Base-by-base conservation (phyloP, 257 asterid genomes). In the Cordia subcordata region DNA sequence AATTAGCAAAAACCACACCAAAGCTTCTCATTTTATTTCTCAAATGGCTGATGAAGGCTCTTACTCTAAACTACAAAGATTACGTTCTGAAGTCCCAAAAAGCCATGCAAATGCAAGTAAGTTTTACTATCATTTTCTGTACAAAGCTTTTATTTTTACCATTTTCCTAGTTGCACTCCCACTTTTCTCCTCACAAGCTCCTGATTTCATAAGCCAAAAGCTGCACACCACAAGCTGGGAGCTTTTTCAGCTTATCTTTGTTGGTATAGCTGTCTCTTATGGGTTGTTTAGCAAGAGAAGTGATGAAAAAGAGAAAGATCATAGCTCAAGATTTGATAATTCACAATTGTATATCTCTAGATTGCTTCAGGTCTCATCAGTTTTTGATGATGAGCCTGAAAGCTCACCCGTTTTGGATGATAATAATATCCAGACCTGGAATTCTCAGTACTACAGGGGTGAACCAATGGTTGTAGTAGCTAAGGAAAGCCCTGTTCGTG, bases 231-330 rank as follows among this genome's bases (percentile, higher is more conserved):
- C 83, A 60, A 86, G 86, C 49, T 89, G 96, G 96, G 99, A 93
- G 81, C 77, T 89, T 68, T 69, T 93, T 55, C 99, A 93, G 78
- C 86, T 93, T 8, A 66, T 93, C 62, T 83, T 85, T 58, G 97
- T 93, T 47, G 99, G 99, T 15, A 80, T 93, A 35, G 96, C 96
- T 15, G 97, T 93, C 55, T 93, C 99, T 18, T 93, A 93, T 49
- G 99, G 99, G 4, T 70, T 89, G 0, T 93, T 93, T 37, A 89
- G 99, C 82, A 79, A 63, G 80, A 82, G 76, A 74, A 89, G 84
- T 19, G 95, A 86, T 13, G 84, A 71, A 9, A 82, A 84, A 23
- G 90, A 88, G 61, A 58, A 71, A 15, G 39, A 46, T 18, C 49
- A 23, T 15, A 13, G 23, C 42, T 40, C 73, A 15, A 72, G 75